Conservation (phyloP, 768 basidiomycete species). For the Suillus alpinus region DNA sequence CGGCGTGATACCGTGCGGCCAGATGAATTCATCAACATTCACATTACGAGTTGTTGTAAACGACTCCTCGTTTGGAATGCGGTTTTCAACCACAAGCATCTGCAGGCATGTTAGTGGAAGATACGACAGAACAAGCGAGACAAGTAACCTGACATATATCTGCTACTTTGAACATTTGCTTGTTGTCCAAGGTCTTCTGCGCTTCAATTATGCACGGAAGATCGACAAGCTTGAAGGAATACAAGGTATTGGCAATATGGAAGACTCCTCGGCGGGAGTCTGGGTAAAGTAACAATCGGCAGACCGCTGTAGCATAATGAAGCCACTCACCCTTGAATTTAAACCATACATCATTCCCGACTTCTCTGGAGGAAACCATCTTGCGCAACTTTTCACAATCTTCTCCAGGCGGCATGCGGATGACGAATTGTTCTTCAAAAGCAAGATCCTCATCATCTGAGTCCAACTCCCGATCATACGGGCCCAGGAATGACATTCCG, state of each 20-base stretch:
- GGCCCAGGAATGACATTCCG: conserved; percentile 85
- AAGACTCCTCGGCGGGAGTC: conserved; percentile 91
- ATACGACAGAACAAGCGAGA: conserved; percentile 9
- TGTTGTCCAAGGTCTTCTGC: conserved; percentile 93
- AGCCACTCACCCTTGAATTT: conserved; percentile 82
- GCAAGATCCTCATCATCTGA: conserved; percentile 92
- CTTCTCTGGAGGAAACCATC: conserved; percentile 76
- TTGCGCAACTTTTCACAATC: conserved; percentile 78
- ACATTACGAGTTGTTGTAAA: conserved; percentile 63
- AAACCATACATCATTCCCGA: conserved; percentile 89
- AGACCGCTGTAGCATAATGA: not conserved
- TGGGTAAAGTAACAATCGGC: conserved; percentile 26
- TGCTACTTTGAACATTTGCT: conserved; percentile 97
- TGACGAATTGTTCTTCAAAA: conserved; percentile 96
- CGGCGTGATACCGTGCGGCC: conserved; percentile 95
- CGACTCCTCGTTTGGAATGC: conserved; percentile 67
- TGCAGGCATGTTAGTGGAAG: conserved; percentile 30
- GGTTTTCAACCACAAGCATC: conserved; percentile 91
- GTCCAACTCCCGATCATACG: conserved; percentile 92
- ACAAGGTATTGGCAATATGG: conserved; percentile 76
- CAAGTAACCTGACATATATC: conserved; percentile 89
- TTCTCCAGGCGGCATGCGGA: conserved; percentile 83
- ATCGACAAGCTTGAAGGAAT: conserved; percentile 93
- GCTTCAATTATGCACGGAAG: conserved; percentile 91
- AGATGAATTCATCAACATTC: conserved; percentile 94